Conservation (phyloP, 192 early-diverging fungal genomes). For the Coemansia sp. region DNA sequence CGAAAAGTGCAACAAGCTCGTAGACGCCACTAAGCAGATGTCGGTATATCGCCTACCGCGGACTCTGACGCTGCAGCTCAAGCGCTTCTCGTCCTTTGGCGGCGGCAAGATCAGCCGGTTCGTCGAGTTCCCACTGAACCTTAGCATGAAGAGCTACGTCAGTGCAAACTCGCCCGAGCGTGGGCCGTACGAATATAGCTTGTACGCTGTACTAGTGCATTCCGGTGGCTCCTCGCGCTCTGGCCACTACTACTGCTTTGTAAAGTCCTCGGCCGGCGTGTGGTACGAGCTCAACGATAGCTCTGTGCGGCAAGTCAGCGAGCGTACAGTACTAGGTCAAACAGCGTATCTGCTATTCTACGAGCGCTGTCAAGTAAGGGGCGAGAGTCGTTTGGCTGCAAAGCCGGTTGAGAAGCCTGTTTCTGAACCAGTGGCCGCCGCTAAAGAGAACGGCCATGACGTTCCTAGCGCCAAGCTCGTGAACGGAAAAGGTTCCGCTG, state of each 20-base stretch:
- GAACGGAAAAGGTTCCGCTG: neutral
- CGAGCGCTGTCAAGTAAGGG: conserved; percentile 30
- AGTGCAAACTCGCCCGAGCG: conserved; percentile 45
- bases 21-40: conserved; percentile 82
- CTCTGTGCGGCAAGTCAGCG: conserved; percentile 68
- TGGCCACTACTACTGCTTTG: conserved; percentile 88
- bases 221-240: conserved; percentile 69
- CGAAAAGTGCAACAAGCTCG: conserved; percentile 75
- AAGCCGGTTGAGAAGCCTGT: conserved; percentile 1
- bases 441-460: conserved; percentile 4
- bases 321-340: conserved; percentile 68
- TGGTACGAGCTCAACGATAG: conserved; percentile 86
- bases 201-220: conserved; percentile 85
- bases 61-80: conserved; percentile 79
- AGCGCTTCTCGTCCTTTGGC: conserved; percentile 71
- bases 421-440: neutral
- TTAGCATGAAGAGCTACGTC: conserved; percentile 63
- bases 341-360: conserved; percentile 92
- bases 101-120: conserved; percentile 72
- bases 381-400: neutral
- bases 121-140: conserved; percentile 63
- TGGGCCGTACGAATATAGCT: conserved; percentile 64
- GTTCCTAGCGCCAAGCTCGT: neutral
- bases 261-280: conserved; percentile 72
- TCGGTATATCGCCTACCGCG: conserved; percentile 73